phyloP scores from a whole-genome alignment of 345 rosid genomes.

The Brassica rapa region DNA sequence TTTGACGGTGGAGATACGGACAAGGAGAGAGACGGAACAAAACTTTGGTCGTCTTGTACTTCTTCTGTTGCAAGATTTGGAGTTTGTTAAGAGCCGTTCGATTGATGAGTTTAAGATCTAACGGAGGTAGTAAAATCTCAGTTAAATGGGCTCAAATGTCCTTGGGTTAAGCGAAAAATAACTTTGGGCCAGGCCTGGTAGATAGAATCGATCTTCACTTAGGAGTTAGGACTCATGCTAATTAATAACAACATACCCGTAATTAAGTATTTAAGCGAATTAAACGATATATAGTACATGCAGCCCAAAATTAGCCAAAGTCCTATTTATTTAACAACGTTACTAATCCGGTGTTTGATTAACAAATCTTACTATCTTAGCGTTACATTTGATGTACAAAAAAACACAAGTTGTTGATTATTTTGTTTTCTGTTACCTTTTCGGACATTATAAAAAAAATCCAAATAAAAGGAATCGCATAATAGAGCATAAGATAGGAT shows the following conservation, averaged over 20 bases:
- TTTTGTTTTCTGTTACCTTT: not conserved
- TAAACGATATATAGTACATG: not conserved
- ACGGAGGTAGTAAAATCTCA: not conserved
- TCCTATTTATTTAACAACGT: slow-evolving; percentile 13
- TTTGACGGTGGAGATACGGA: slow-evolving; percentile 22
- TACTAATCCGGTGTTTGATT: slow-evolving; percentile 3
- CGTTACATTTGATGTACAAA: not conserved
- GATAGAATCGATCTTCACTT: not conserved
- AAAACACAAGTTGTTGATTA: not conserved
- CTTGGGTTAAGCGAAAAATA: no score
- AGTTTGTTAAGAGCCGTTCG: slow-evolving; percentile 14
- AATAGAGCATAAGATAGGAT: slow-evolving; percentile 18
- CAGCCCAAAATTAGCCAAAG: slow-evolving; percentile 10
- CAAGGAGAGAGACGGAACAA: not conserved
- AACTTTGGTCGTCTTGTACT: not conserved
- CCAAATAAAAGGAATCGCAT: not conserved
- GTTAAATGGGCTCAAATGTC: not conserved
- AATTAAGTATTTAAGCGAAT: not conserved
- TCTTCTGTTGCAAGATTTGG: not conserved
- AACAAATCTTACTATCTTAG: not conserved
- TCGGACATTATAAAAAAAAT: not conserved
- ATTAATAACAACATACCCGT: not conserved
- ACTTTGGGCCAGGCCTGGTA: not conserved
- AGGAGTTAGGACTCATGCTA: slow-evolving; percentile 7
- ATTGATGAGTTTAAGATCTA: slow-evolving; percentile 21